These are phyloP conservation scores for Didymella pomorum DNA, from an alignment of 2,329 filamentous ascomycete species.

Conservation along the genomic window DNA sequence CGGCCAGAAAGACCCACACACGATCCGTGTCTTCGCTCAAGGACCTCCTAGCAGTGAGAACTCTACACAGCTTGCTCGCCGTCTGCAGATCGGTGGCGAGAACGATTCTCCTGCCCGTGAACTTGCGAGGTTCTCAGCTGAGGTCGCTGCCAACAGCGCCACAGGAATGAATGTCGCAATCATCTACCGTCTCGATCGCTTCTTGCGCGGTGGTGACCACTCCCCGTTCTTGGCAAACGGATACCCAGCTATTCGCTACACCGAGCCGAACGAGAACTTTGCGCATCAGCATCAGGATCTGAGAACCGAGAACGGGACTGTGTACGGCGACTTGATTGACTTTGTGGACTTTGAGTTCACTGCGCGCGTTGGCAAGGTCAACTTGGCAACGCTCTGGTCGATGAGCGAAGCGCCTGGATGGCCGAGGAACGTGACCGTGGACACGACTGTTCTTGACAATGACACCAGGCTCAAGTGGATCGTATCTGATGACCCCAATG, in stretches of 20 bases:
- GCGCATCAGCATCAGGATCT: constrained; percentile 66
- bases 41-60: constrained; percentile 58
- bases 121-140: constrained; percentile 63
- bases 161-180: constrained; percentile 65
- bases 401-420: constrained; percentile 61
- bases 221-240: constrained; percentile 63
- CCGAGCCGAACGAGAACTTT: constrained; percentile 66
- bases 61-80: constrained; percentile 46
- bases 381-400: constrained; percentile 63
- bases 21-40: constrained; percentile 64
- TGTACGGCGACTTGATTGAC: constrained; percentile 64
- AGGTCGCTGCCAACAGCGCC: constrained; percentile 61
- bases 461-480: constrained; percentile 61
- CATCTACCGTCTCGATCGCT: constrained; percentile 65
- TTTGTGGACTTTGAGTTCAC: constrained; percentile 67
- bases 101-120: constrained; percentile 65
- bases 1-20: constrained; percentile 58
- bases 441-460: constrained; percentile 59
- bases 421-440: constrained; percentile 60
- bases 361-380: constrained; percentile 63
- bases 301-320: constrained; percentile 58
- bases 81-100: constrained; percentile 56
- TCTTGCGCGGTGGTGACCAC: constrained; percentile 66
- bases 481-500: constrained; percentile 50
- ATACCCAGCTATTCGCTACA: constrained; percentile 64